Conservation (phyloP, 495 filamentous ascomycete species). For the Friedmanniomyces simplex region DNA sequence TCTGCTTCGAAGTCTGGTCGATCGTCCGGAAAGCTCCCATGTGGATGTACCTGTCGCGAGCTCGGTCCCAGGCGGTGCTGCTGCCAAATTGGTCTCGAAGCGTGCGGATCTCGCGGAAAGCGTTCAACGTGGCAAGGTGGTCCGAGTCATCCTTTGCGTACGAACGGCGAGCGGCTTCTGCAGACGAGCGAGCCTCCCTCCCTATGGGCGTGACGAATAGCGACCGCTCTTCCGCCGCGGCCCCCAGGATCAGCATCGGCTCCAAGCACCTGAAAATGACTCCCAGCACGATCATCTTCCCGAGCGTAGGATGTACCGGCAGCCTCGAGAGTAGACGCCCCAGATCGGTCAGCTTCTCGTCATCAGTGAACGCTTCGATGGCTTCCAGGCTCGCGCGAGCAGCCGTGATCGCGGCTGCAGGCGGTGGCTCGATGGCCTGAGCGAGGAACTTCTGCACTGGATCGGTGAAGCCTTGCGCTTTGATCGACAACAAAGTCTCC, state of each 20-base stretch:
- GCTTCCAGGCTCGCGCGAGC: conserved; percentile 38
- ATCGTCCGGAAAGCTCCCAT: conserved; percentile 33
- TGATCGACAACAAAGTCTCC: conserved; percentile 40
- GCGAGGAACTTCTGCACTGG: conserved; percentile 40
- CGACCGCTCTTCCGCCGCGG: conserved; percentile 31
- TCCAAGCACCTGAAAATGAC: conserved; percentile 53
- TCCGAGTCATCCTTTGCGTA: conserved; percentile 39
- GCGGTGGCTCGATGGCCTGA: conserved; percentile 45
- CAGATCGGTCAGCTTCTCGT: conserved; percentile 43
- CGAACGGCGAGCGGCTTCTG: conserved; percentile 25
- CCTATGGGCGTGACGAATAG: conserved; percentile 36
- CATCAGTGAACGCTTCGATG: conserved; percentile 40
- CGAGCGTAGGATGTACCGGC: conserved; percentile 41
- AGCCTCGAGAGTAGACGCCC: conserved; percentile 41
- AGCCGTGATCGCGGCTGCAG: conserved; percentile 32
- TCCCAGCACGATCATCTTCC: conserved; percentile 49
- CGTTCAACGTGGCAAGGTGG: conserved; percentile 44
- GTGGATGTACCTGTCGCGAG: conserved; percentile 31
- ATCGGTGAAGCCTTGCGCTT: conserved; percentile 35
- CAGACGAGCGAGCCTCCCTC: conserved; percentile 23
- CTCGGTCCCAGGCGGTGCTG: background rate
- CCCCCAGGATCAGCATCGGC: conserved; percentile 46
- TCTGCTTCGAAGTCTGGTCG: conserved; percentile 37
- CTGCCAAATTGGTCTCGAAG: conserved; percentile 10
- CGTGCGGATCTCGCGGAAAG: conserved; percentile 37